Evolutionary conservation across 2,329 filamentous ascomycete species (phyloP), one percentile per base, ranked within the genome.

Genomic region (Stenocarpella maydis): DNA sequence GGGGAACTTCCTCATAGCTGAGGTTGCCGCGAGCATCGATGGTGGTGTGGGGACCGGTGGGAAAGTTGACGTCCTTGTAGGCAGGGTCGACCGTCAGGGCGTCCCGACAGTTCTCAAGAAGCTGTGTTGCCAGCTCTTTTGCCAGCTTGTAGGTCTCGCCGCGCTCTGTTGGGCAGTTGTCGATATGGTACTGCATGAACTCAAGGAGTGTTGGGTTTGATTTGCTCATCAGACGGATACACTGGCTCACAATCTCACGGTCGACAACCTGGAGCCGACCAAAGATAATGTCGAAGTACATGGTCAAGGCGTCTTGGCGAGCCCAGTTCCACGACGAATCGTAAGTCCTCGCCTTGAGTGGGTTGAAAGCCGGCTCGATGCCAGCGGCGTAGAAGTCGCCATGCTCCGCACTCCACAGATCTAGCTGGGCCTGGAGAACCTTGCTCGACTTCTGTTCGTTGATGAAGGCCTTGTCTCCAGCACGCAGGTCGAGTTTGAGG

Each of bases 321-420:
- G 94, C 96, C 96, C 96, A 99, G 81, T 99, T 99, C 96, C 96
- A 99, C 0, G 94, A 97, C 0, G 96, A 98, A 80, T 99, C 96
- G 82, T 99, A 99, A 12, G 96, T 91, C 78, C 96, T 92, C 39
- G 96, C 96, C 82, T 99, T 99, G 72, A 98, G 89, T 5, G 93
- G 85, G 77, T 92, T 97, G 83, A 99, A 99, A 24, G 94, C 91
- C 14, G 96, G 96, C 80, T 97, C 93, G 73, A 99, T 98, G 64
- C 96, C 96, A 31, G 92, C 85, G 26, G 96, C 96, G 78, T 99
- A 99, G 81, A 97, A 93, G 72, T 99, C 96, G 71, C 96, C 96
- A 77, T 99, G 96, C 81, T 99, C 96, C 3, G 93, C 90, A 74
- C 91, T 93, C 96, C 96, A 99, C 26, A 98, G 86, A 79, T 99